Evolutionary conservation across 202 grass and related monocot genomes (phyloP).

Genomic region (Schoenoplectus tabernaemontani): DNA sequence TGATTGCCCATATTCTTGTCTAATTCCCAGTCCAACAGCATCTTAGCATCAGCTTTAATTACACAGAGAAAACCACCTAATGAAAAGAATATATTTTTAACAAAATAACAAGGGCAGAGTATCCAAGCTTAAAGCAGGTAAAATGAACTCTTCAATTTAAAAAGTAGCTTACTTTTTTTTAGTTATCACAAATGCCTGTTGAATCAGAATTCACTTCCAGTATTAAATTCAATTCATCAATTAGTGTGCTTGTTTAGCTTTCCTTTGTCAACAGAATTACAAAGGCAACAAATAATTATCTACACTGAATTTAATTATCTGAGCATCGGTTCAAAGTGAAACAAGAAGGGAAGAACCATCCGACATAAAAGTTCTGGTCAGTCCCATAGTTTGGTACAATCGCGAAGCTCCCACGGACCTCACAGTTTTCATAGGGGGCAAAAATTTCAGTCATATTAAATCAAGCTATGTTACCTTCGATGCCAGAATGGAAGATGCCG

Average conservation of each 20-base stretch:
- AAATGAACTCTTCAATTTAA: neutral
- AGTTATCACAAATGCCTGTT: neutral
- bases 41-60: neutral
- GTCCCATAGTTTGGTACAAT: neutral
- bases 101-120: neutral
- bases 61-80: neutral
- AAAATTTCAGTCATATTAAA: neutral
- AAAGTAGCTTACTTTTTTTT: neutral
- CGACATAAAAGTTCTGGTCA: neutral
- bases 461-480: slow-evolving; percentile 47
- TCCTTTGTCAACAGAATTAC: neutral
- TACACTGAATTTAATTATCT: neutral
- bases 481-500: slow-evolving; percentile 85
- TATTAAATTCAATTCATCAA: neutral
- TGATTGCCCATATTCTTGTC: neutral
- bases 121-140: neutral
- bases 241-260: neutral
- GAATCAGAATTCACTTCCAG: neutral
- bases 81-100: neutral
- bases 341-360: neutral
- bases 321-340: slow-evolving; percentile 7
- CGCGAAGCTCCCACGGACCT: neutral
- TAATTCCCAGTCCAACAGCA: neutral
- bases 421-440: neutral
- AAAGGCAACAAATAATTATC: neutral